These are phyloP conservation scores for Aspergillus cejpii DNA, from an alignment of 2,329 filamentous ascomycete species.

Conservation along the genomic window DNA sequence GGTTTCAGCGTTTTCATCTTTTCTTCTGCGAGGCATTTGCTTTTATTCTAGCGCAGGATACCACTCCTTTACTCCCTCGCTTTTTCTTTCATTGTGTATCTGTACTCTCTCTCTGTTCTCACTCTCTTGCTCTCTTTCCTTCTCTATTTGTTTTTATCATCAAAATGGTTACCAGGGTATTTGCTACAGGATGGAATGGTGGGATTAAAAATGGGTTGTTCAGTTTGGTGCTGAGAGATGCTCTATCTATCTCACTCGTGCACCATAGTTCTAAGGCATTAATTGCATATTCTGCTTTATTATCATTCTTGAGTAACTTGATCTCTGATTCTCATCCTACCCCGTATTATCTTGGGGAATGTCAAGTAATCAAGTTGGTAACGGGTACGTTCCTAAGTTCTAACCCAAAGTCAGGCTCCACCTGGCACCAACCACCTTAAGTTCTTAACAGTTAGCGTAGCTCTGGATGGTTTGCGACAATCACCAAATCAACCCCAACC, in stretches of 20 bases:
- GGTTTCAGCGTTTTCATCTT: constrained; percentile 21
- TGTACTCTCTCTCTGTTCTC: constrained; percentile 5
- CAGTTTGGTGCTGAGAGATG: too few species aligned
- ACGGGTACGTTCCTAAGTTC: too few species aligned
- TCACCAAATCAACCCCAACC: constrained; percentile 21
- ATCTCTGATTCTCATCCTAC: neutral
- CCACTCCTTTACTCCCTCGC: constrained; percentile 17
- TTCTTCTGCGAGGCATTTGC: constrained; percentile 11
- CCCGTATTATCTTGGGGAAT: neutral
- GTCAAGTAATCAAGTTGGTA: too few species aligned
- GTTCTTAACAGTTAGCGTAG: constrained; percentile 7
- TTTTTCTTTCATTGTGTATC: constrained; percentile 6
- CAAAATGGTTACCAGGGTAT: constrained; percentile 4
- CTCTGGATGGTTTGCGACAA: constrained; percentile 19
- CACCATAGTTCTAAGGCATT: neutral
- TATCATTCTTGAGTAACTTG: neutral
- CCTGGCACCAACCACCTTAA: too few species aligned
- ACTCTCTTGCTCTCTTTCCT: constrained; percentile 18
- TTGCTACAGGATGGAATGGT: constrained; percentile 3
- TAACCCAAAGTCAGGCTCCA: constrained; percentile 15
- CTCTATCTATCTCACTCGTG: too few species aligned
- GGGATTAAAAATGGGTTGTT: neutral
- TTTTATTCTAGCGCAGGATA: constrained; percentile 26
- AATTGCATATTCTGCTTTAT: neutral
- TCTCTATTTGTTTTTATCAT: constrained; percentile 10